Evolutionary conservation across 768 basidiomycete species (phyloP).

Genomic region (Boletus sp.): DNA sequence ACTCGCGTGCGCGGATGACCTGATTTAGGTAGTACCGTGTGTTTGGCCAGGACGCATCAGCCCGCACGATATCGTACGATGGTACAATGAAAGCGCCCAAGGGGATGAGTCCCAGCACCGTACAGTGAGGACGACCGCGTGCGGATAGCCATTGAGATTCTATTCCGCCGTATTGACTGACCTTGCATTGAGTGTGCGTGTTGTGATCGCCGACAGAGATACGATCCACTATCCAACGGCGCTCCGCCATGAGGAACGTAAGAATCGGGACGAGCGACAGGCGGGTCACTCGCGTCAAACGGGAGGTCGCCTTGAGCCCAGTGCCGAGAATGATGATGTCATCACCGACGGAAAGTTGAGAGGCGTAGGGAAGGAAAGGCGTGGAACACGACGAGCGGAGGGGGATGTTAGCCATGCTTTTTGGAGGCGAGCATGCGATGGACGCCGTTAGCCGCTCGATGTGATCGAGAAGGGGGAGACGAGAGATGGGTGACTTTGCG

Average conservation of each 20-base stretch:
- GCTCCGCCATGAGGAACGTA: slow-evolving; percentile 8
- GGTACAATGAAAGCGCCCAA: background rate
- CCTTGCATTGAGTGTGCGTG: slow-evolving; percentile 5
- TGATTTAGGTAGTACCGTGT: background rate
- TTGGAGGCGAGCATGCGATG: slow-evolving; percentile 1
- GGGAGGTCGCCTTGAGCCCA: background rate
- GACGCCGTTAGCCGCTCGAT: background rate
- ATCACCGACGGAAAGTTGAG: background rate
- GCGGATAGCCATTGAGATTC: slow-evolving; percentile 1
- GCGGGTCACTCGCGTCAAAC: slow-evolving; percentile 3
- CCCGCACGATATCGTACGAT: background rate
- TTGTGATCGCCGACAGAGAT: slow-evolving; percentile 21
- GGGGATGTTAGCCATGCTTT: slow-evolving; percentile 1
- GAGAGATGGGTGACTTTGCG: slow-evolving; percentile 1
- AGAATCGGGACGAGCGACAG: slow-evolving; percentile 3
- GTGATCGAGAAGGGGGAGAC: slow-evolving; percentile 1
- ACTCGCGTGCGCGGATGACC: background rate
- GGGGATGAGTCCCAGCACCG: background rate
- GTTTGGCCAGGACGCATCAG: background rate
- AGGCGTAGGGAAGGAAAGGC: background rate
- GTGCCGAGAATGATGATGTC: background rate
- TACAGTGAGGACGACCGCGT: background rate
- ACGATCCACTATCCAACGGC: background rate
- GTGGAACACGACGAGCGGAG: background rate
- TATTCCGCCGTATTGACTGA: background rate